Base-by-base conservation (phyloP, 495 filamentous ascomycete species). In the Margaritispora aquatica region DNA sequence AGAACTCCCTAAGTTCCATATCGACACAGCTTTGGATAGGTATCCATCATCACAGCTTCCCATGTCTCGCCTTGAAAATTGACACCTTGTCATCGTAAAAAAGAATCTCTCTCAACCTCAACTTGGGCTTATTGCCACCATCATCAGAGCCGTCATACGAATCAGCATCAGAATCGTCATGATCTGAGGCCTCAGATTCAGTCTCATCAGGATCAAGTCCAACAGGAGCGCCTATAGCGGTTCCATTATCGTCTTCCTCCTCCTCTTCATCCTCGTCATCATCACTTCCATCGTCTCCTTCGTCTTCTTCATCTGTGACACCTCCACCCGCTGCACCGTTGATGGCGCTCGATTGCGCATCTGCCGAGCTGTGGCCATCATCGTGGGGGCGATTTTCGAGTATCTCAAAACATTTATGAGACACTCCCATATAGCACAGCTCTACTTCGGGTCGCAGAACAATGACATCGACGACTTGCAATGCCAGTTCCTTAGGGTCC, bases 81-180 rank as follows among this genome's bases (percentile, higher is more conserved):
- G 85, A 84, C 31, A 94, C 85, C 70, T 91, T 91, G 67, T 95
- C 90, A 62, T 95, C 91, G 64, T 91, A 92, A 71, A 92, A 96
- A 62, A 92, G 72, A 64, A 96, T 95, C 77, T 95, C 88, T 61
- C 89, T 80, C 62, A 96, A 69, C 55, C 84, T 75, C 21, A 96
- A 80, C 48, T 77, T 79, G 46, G 81, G 73, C 22, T 74, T 75
- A 55, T 76, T 78, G 56, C 62, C 59, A 54, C 67, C 70, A 50
- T 74, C 74, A 27, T 77, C 72, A 19, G 66, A 68, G 51, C 75
- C 71, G 38, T 73, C 70, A 19, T 72, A 75, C 10, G 75, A 77
- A 54, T 83, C 79, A 7, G 63, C 65, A 49, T 77, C 74, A 20
- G 70, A 71, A 26, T 72, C 69, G 38, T 73, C 69, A n/a, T 85